These are phyloP conservation scores for Colletotrichum gigasporum DNA, from an alignment of 2,329 filamentous ascomycete genomes.

Conservation along the genomic window DNA sequence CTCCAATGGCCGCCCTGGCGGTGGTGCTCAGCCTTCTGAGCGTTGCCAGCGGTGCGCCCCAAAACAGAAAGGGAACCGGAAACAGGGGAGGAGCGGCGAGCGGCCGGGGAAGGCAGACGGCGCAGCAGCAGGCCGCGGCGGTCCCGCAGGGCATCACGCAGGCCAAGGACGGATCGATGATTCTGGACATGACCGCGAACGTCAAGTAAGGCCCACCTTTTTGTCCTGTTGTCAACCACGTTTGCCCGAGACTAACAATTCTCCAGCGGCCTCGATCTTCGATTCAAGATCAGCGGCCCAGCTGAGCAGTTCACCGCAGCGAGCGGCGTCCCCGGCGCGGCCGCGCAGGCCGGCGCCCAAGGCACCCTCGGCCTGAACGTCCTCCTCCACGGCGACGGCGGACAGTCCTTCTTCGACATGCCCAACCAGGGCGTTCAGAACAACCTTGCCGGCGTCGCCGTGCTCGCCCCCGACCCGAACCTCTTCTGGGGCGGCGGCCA, in stretches of 20 bases:
- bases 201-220: conserved; percentile 55
- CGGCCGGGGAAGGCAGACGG: conserved; percentile 29
- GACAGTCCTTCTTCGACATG: conserved; percentile 67
- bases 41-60: conserved; percentile 27
- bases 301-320: conserved; percentile 60
- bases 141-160: conserved; percentile 47
- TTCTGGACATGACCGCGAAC: conserved; percentile 62
- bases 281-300: conserved; percentile 65
- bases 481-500: conserved; percentile 67
- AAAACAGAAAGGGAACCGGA: conserved; percentile 25
- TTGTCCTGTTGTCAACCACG: neutral
- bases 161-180: conserved; percentile 64
- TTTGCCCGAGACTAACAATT: conserved; percentile 10
- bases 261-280: conserved; percentile 58
- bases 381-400: conserved; percentile 68
- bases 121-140: conserved; percentile 40
- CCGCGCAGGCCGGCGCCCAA: conserved; percentile 32
- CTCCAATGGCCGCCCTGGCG: conserved; percentile 22
- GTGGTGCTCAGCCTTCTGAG: conserved; percentile 29
- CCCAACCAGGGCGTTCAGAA: conserved; percentile 62
- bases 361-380: conserved; percentile 62
- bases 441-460: conserved; percentile 60
- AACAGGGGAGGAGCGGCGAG: conserved; percentile 12
- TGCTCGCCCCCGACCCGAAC: conserved; percentile 63
- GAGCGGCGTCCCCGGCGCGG: conserved; percentile 52